Conservation (phyloP, 441 rosid species). For the Monsonia emarginata region DNA sequence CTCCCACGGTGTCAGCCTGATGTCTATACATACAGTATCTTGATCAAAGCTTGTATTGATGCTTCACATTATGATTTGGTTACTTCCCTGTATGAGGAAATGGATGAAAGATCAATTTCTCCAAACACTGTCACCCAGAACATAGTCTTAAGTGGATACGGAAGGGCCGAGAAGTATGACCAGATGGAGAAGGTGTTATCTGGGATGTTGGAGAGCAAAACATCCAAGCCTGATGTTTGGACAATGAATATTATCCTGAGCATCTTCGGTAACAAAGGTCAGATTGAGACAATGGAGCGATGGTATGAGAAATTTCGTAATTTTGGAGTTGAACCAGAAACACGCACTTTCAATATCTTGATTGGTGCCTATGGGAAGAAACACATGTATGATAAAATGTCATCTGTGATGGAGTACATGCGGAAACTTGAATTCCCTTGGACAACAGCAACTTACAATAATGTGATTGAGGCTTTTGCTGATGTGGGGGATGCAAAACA, state of each 20-base stretch:
- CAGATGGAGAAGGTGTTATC: constrained; percentile 77
- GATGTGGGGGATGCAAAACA: constrained; percentile 77
- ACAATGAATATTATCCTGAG: constrained; percentile 76
- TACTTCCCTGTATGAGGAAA: constrained; percentile 52
- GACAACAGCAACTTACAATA: constrained; percentile 87
- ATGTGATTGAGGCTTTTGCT: constrained; percentile 82
- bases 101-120: constrained; percentile 52
- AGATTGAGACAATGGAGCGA: constrained; percentile 73
- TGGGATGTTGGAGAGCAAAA: constrained; percentile 54
- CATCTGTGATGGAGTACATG: constrained; percentile 91
- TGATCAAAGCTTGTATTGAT: constrained; percentile 66
- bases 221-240: constrained; percentile 83
- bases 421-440: constrained; percentile 79
- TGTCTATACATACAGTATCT: constrained; percentile 61
- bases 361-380: constrained; percentile 87
- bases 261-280: constrained; percentile 75
- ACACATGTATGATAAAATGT: constrained; percentile 81
- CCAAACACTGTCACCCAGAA: constrained; percentile 85
- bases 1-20: constrained; percentile 74
- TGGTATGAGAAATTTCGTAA: constrained; percentile 84
- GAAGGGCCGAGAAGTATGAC: constrained; percentile 59
- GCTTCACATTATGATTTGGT: constrained; percentile 53
- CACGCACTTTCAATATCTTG: constrained; percentile 71
- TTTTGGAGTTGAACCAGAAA: constrained; percentile 79
- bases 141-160: constrained; percentile 69